These are phyloP conservation scores for Debaryomyces castellii DNA, from an alignment of 805 yeast genomes.

Conservation along the genomic window DNA sequence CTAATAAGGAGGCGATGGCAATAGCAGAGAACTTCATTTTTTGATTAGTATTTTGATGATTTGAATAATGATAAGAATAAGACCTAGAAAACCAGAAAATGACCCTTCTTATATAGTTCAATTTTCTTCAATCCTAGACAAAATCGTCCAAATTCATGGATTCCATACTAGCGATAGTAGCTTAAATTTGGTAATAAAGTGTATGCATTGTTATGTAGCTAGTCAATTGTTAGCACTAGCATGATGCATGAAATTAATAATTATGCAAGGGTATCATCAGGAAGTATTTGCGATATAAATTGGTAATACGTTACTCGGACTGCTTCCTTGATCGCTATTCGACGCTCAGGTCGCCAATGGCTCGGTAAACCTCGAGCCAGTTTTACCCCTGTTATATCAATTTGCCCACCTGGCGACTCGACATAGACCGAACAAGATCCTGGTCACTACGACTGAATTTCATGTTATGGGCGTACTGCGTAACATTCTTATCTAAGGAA, in stretches of 20 bases:
- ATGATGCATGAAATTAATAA: neutral
- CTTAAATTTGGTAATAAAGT: neutral
- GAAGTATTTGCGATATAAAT: neutral
- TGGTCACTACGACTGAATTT: too few relatives aligned
- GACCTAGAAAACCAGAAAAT: neutral
- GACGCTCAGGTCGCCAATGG: too few relatives aligned
- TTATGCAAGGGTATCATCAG: neutral
- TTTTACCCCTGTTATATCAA: too few relatives aligned
- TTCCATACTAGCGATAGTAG: neutral
- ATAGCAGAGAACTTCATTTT: neutral
- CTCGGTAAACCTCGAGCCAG: too few relatives aligned
- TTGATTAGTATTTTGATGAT: neutral
- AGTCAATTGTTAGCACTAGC: too few relatives aligned
- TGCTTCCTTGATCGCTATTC: too few relatives aligned
- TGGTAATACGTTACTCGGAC: too few relatives aligned
- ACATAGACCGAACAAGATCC: too few relatives aligned
- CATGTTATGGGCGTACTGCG: too few relatives aligned
- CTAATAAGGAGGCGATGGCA: neutral
- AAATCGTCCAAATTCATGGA: too few relatives aligned
- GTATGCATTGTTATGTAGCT: neutral
- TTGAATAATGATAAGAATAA: neutral
- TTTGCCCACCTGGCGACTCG: too few relatives aligned
- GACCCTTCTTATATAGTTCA: neutral
- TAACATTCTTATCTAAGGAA: too few relatives aligned
- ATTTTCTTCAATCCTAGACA: neutral